Evolutionary conservation across 176 grass and related monocot genomes (phyloP), one percentile per base, ranked within the genome.

Genomic region (Oryza longistaminata): DNA sequence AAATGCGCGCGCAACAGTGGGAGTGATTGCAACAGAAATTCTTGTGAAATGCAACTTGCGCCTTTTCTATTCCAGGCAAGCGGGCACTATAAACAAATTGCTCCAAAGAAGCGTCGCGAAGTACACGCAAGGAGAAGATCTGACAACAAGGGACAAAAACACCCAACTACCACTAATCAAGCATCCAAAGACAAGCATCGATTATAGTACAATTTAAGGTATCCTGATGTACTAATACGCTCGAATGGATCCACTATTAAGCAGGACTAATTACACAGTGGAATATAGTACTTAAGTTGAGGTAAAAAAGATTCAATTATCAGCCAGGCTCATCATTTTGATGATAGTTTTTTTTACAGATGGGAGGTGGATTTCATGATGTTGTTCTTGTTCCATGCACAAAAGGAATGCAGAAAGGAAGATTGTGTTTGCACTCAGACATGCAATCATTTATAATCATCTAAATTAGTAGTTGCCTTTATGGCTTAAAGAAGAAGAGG

Each of bases 121-220:
- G 39, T 24, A 82, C 12, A 71, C 72, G 72, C 42, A 77, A 74
- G 53, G 27, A 6, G 15, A 78, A 82, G 58, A 45, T 71, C 72
- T 78, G 25, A 42, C 78, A 86, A 73, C 8, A 83, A 74, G 19
- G 65, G 78, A 86, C 55, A 82, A 86, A 81, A 82, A 19, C 66
- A 26, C 9, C 1, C 83, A 11, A 71, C 11, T 17, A 40, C 19
- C 37, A 12, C 27, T 81, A 34, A 88, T 19, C 58, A 50, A 72
- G 71, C 71, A 70, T 84, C 34, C 53, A 79, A 82, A 43, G 44
- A 64, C 40, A 81, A 61, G 15, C 31, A 31, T 35, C 84, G 45
- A 76, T 71, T 64, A 42, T 6, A 71, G 83, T 79, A 79, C 84
- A 64, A 37, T 49, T 65, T 50, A 66, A 80, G 76, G 76, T 73